phyloP scores from a whole-genome alignment of 371 early-diverging fungal species.

The Apophysomyces sp. region DNA sequence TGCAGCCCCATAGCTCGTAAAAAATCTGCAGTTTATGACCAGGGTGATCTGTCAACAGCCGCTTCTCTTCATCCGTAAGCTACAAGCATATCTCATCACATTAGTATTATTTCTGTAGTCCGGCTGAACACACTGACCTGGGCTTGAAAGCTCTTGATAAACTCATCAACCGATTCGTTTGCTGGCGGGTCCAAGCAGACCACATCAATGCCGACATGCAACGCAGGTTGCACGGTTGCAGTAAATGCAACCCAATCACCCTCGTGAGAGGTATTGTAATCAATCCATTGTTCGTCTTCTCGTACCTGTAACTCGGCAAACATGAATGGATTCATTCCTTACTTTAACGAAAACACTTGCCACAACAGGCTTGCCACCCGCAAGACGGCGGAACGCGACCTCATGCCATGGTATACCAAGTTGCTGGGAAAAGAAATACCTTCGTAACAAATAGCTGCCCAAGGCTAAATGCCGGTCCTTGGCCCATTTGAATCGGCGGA shows the following conservation, averaged over 20 bases:
- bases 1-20: conserved; percentile 56
- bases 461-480: conserved; percentile 34
- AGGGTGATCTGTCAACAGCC: conserved; percentile 13
- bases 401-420: conserved; percentile 20
- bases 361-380: conserved; percentile 25
- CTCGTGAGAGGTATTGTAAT: conserved; percentile 65
- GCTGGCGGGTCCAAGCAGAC: conserved; percentile 31
- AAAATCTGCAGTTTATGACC: conserved; percentile 37
- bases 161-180: conserved; percentile 26
- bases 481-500: conserved; percentile 32
- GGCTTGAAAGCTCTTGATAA: conserved; percentile 30
- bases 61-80: conserved; percentile 36
- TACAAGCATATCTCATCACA: conserved; percentile 1
- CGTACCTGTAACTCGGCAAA: neutral
- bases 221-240: conserved; percentile 14
- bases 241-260: conserved; percentile 64
- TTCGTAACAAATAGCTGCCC: conserved; percentile 30
- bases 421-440: conserved; percentile 28
- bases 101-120: neutral
- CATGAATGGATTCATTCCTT: neutral
- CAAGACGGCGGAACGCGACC: conserved; percentile 17
- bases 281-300: conserved; percentile 4
- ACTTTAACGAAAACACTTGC: conserved; percentile 9
- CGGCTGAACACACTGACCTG: conserved; percentile 22
- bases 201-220: conserved; percentile 55